phyloP scores from a whole-genome alignment of 371 early-diverging fungal genomes.

The Syncephalastrum racemosum region DNA sequence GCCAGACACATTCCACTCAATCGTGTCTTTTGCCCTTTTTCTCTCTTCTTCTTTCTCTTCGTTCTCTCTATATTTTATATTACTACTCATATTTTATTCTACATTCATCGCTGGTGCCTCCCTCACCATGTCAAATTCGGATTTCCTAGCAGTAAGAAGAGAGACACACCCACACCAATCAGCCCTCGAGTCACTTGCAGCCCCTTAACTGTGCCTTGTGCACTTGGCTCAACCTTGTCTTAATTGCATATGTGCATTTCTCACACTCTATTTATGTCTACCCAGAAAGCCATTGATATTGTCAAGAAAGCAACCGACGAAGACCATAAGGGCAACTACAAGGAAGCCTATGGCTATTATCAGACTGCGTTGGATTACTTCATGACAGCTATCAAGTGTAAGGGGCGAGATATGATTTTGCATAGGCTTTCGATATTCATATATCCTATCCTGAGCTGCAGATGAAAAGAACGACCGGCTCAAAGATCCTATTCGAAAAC shows the following conservation, averaged over 20 bases:
- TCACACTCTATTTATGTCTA: not conserved
- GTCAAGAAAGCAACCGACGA: conserved; percentile 94
- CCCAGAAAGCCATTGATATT: conserved; percentile 82
- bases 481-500: conserved; percentile 87
- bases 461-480: conserved; percentile 93
- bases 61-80: not conserved
- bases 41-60: not conserved
- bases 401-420: conserved; percentile 14
- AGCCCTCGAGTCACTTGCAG: not conserved
- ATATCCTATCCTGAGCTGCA: conserved; percentile 27
- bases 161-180: not conserved
- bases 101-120: not conserved
- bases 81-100: not conserved
- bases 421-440: not conserved
- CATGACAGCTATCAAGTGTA: conserved; percentile 94
- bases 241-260: not conserved
- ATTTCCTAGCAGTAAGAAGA: conserved; percentile 35
- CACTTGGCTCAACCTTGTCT: not conserved
- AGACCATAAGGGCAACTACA: conserved; percentile 87
- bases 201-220: not conserved
- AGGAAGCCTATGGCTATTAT: conserved; percentile 89
- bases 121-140: conserved; percentile 32
- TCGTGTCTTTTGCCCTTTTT: too few relatives aligned
- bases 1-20: too few relatives aligned
- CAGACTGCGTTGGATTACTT: conserved; percentile 90